Percentiles rank a stretch among this genome's conserved stretches.
Evolutionary conservation across 352 stramenopile species (phyloP).

Genomic region (Phytophthora melonis): DNA sequence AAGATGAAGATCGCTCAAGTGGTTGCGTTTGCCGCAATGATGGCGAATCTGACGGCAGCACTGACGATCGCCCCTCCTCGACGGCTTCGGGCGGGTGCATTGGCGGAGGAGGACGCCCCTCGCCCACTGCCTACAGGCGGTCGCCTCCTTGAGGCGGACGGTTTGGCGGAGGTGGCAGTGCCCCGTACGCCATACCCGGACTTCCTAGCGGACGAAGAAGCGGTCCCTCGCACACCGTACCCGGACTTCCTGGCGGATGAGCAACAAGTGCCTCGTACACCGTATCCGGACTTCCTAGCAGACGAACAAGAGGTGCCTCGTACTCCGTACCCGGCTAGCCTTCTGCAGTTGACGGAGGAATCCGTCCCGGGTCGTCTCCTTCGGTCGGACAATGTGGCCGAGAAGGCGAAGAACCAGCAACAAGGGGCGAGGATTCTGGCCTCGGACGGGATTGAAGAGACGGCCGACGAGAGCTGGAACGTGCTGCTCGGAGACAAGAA

Average conservation of each 20-base stretch:
- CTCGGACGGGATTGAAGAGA: conserved; percentile 23
- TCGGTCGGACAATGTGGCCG: not conserved
- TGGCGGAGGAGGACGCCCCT: not conserved
- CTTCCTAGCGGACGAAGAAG: not conserved
- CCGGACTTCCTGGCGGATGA: too few species aligned
- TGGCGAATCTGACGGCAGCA: not conserved
- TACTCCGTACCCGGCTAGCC: too few species aligned
- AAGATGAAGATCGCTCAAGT: conserved; percentile 24
- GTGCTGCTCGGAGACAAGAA: conserved; percentile 12
- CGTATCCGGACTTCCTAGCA: too few species aligned
- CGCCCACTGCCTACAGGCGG: not conserved
- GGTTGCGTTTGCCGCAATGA: not conserved
- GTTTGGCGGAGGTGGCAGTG: not conserved
- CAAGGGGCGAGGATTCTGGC: conserved; percentile 13
- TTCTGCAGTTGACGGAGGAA: not conserved
- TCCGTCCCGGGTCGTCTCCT: not conserved
- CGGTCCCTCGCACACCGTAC: too few species aligned
- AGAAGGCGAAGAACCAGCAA: not conserved
- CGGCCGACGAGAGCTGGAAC: conserved; percentile 10
- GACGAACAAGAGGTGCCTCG: too few species aligned
- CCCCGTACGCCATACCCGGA: not conserved
- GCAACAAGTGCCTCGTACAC: too few species aligned
- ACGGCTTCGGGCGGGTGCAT: too few species aligned
- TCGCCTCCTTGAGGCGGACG: not conserved
- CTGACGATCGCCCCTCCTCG: not conserved